Percentiles rank a stretch among this genome's conserved stretches.
These are phyloP conservation scores for Pseudozyma sp. DNA, from an alignment of 1,284 basidiomycete species.

Conservation along the genomic window DNA sequence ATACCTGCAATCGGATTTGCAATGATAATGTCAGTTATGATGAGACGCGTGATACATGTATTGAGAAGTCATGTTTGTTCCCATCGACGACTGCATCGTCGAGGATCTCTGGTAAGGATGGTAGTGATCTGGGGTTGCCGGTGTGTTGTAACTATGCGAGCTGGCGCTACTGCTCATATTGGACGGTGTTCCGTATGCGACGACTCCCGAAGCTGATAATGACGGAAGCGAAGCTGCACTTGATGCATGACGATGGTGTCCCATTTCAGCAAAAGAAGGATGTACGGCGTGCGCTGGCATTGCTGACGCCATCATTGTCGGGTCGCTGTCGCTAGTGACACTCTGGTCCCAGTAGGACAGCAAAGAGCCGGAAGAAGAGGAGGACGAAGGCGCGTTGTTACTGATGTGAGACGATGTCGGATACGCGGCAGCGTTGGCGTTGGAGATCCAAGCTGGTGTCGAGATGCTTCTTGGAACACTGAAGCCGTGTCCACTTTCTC, in stretches of 20 bases:
- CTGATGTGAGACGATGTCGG: slow-evolving; percentile 6
- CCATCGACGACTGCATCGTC: slow-evolving; percentile 10
- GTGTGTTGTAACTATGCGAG: slow-evolving; percentile 13
- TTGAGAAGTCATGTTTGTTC: slow-evolving; percentile 7
- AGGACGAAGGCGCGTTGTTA: slow-evolving; percentile 14
- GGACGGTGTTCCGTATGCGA: slow-evolving; percentile 7
- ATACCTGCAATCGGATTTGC: no score
- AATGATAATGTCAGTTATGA: no score
- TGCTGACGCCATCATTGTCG: slow-evolving; percentile 28
- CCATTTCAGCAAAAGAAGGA: slow-evolving; percentile 18
- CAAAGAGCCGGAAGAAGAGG: slow-evolving; percentile 30
- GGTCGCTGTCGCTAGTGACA: slow-evolving; percentile 23
- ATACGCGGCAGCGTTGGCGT: slow-evolving; percentile 7
- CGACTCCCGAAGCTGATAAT: slow-evolving; percentile 13
- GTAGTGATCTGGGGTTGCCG: slow-evolving; percentile 12
- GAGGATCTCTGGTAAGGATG: slow-evolving; percentile 21
- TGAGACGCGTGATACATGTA: slow-evolving; percentile 7
- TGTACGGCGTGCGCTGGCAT: slow-evolving; percentile 13
- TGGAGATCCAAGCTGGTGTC: slow-evolving; percentile 26
- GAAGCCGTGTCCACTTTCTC: slow-evolving; percentile 10
- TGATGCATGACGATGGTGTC: slow-evolving; percentile 28
- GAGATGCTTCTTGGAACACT: slow-evolving; percentile 22
- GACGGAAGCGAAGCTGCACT: slow-evolving; percentile 21
- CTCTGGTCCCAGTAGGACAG: slow-evolving; percentile 36
- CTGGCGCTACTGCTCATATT: slow-evolving; percentile 2